Percentiles rank a stretch among this genome's conserved stretches.
Evolutionary conservation across 2,329 filamentous ascomycete species (phyloP).

Genomic region (Elsinoe batatas): DNA sequence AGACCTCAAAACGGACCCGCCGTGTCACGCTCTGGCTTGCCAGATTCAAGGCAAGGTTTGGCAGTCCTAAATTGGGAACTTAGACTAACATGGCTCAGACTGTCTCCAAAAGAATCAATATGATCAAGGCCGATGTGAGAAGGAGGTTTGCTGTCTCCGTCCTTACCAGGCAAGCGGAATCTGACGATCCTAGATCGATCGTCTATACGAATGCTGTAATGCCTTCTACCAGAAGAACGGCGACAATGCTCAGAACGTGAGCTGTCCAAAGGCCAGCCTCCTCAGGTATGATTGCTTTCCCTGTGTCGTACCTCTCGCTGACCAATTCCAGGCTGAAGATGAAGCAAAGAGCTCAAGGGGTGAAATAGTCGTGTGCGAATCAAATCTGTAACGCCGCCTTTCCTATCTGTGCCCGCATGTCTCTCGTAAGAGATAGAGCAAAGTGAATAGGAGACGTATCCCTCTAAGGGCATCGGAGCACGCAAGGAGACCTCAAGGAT

Average conservation of each 20-base stretch:
- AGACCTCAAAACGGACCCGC: conserved; percentile 63
- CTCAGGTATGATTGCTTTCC: conserved; percentile 42
- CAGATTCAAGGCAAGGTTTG: conserved; percentile 69
- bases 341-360: conserved; percentile 55
- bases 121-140: conserved; percentile 73
- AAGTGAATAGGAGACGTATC: conserved; percentile 55
- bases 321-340: conserved; percentile 56
- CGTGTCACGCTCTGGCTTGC: conserved; percentile 81
- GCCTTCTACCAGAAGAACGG: conserved; percentile 75
- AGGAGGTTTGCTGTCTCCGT: conserved; percentile 29
- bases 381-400: conserved; percentile 35
- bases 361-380: conserved; percentile 1
- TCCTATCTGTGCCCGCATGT: conserved; percentile 33
- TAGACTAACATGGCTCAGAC: conserved; percentile 39
- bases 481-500: conserved; percentile 70
- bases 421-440: conserved; percentile 41
- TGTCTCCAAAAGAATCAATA: conserved; percentile 79
- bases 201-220: conserved; percentile 88
- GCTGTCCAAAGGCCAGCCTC: conserved; percentile 75
- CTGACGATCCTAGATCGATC: conserved; percentile 53
- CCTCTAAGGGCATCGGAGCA: conserved; percentile 96
- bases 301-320: background rate
- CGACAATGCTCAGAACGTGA: conserved; percentile 63
- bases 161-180: background rate
- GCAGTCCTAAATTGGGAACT: conserved; percentile 2